Conservation (phyloP, 2,329 filamentous ascomycete genomes). For the Periconia sp. region DNA sequence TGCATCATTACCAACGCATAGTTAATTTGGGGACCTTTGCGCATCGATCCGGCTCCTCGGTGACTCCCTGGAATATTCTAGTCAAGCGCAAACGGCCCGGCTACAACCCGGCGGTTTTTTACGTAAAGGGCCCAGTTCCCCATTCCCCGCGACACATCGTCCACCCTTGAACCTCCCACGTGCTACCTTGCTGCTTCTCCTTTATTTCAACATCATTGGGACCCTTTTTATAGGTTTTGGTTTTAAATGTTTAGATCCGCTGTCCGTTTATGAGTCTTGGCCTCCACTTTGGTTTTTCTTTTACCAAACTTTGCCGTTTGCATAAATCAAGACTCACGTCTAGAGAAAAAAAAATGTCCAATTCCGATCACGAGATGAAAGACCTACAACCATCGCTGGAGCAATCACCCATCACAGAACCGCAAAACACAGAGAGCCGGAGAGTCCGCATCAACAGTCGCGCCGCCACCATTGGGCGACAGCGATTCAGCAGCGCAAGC, state of each 20-base stretch:
- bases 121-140: not conserved
- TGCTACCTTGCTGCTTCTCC: not conserved
- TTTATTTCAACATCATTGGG: not conserved
- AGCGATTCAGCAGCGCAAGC: constrained; percentile 9
- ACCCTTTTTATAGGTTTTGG: too few species aligned
- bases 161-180: not conserved
- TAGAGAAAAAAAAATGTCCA: not conserved
- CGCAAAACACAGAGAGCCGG: not conserved
- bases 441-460: constrained; percentile 33
- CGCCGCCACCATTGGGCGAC: constrained; percentile 23
- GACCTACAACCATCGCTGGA: not conserved
- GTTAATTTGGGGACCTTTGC: too few species aligned
- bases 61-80: not conserved
- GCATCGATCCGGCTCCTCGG: not conserved
- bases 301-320: not conserved
- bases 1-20: too few species aligned
- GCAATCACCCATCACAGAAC: not conserved
- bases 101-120: not conserved
- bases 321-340: not conserved
- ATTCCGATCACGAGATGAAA: constrained; percentile 4
- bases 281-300: not conserved
- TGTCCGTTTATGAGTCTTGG: not conserved
- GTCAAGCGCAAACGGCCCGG: not conserved
- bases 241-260: too few species aligned
- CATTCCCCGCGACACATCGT: not conserved